phyloP scores from a whole-genome alignment of 1,284 basidiomycete genomes.

The Anthracocystis walkeri region DNA sequence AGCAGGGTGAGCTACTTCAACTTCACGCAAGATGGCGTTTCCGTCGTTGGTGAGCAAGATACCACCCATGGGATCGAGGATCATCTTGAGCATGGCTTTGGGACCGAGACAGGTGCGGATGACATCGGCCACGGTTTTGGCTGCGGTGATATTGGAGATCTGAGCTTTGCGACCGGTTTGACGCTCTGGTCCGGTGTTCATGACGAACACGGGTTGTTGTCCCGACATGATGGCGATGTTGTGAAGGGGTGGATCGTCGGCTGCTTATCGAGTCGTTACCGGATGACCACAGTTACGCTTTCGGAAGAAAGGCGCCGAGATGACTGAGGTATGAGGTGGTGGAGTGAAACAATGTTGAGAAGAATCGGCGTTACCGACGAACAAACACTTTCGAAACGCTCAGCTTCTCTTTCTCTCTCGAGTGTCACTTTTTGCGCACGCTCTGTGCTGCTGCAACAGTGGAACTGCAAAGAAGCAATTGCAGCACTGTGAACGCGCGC shows the following conservation, averaged over 20 bases:
- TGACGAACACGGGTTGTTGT: constrained; percentile 68
- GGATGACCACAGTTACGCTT: constrained; percentile 4
- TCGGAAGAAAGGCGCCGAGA: neutral
- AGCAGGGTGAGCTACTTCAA: constrained; percentile 96
- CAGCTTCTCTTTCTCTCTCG: neutral
- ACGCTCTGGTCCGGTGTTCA: constrained; percentile 87
- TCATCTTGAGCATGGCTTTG: constrained; percentile 99
- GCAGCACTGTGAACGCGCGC: constrained; percentile 7
- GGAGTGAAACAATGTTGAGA: constrained; percentile 1
- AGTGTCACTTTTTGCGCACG: constrained; percentile 31
- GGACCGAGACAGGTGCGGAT: constrained; percentile 97
- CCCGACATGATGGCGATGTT: constrained; percentile 57
- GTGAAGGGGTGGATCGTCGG: neutral
- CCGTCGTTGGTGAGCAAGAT: constrained; percentile 88
- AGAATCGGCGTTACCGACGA: constrained; percentile 15
- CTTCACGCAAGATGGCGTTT: constrained; percentile 95
- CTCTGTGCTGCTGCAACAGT: constrained; percentile 1
- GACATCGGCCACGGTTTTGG: constrained; percentile 99
- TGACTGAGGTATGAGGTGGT: constrained; percentile 8
- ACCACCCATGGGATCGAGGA: constrained; percentile 77
- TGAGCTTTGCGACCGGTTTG: constrained; percentile 95
- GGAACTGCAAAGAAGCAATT: constrained; percentile 7
- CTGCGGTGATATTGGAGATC: constrained; percentile 95
- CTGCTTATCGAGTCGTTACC: neutral
- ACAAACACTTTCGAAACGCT: constrained; percentile 3